Evolutionary conservation across 345 rosid species (phyloP).

Genomic region (Brassica cretica): DNA sequence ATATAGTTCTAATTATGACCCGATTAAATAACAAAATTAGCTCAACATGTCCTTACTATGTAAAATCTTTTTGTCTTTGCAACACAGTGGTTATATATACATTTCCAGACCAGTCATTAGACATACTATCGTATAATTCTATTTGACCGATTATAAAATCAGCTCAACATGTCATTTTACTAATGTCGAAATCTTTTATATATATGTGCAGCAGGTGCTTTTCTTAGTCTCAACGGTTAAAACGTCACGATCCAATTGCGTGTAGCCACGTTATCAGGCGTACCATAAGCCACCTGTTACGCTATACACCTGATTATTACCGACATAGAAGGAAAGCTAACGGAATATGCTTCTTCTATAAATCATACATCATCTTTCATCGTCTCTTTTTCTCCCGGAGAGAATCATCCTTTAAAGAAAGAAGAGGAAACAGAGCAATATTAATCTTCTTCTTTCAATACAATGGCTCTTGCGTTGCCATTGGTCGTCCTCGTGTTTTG

Average conservation of each 20-base stretch:
- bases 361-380: conserved; percentile 13
- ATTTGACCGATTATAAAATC: not conserved
- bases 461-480: conserved; percentile 48
- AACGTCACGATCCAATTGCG: not conserved
- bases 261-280: conserved; percentile 11
- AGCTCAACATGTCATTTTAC: not conserved
- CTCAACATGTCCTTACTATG: too few species aligned
- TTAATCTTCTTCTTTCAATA: conserved; percentile 11
- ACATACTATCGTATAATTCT: too few species aligned
- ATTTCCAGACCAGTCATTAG: too few species aligned
- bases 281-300: conserved; percentile 25
- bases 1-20: not conserved
- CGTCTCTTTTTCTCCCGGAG: conserved; percentile 17
- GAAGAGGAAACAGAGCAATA: conserved; percentile 27
- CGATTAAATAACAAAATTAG: too few species aligned
- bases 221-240: conserved; percentile 31
- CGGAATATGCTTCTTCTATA: conserved; percentile 23
- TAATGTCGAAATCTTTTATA: not conserved
- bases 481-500: conserved; percentile 14
- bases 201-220: not conserved
- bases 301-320: conserved; percentile 23
- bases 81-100: too few species aligned
- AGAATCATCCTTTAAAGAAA: conserved; percentile 3
- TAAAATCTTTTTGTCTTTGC: too few species aligned
- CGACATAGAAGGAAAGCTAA: not conserved